Conservation (phyloP, 768 basidiomycete species). For the Pleurotus tuber-regium region DNA sequence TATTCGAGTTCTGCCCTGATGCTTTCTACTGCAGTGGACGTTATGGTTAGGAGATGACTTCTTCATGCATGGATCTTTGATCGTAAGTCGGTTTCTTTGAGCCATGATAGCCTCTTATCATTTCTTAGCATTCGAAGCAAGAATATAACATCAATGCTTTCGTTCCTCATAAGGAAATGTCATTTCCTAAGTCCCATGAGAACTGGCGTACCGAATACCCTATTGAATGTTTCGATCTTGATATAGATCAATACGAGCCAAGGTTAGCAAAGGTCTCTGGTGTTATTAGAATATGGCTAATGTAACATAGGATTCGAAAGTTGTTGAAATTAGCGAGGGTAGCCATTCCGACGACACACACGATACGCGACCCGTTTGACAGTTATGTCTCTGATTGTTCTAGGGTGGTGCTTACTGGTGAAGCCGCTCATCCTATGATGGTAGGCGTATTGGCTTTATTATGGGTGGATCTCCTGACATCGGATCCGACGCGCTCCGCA, state of each 20-base stretch:
- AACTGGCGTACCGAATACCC: slow-evolving; percentile 29
- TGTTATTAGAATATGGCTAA: neutral
- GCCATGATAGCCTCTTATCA: neutral
- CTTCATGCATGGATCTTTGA: slow-evolving; percentile 19
- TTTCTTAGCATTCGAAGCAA: slow-evolving; percentile 22
- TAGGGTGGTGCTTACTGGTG: slow-evolving; percentile 52
- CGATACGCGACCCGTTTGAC: slow-evolving; percentile 33
- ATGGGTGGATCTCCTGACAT: neutral
- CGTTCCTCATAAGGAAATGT: neutral
- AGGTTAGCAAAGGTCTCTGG: slow-evolving; percentile 22
- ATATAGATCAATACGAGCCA: slow-evolving; percentile 32
- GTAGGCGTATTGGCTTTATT: slow-evolving; percentile 24
- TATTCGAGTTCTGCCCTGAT: too few species aligned
- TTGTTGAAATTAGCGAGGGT: slow-evolving; percentile 27
- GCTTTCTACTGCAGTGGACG: slow-evolving; percentile 24
- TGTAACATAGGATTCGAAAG: slow-evolving; percentile 28
- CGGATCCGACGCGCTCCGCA: slow-evolving; percentile 19
- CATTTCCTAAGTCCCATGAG: slow-evolving; percentile 13
- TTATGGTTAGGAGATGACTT: slow-evolving; percentile 32
- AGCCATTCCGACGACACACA: slow-evolving; percentile 28
- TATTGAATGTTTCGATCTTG: slow-evolving; percentile 31
- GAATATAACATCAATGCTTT: slow-evolving; percentile 23
- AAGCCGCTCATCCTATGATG: slow-evolving; percentile 57
- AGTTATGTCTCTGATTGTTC: slow-evolving; percentile 48
- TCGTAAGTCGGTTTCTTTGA: slow-evolving; percentile 8